Base-by-base conservation (phyloP, 768 basidiomycete genomes). In the Boletus bicolor region DNA sequence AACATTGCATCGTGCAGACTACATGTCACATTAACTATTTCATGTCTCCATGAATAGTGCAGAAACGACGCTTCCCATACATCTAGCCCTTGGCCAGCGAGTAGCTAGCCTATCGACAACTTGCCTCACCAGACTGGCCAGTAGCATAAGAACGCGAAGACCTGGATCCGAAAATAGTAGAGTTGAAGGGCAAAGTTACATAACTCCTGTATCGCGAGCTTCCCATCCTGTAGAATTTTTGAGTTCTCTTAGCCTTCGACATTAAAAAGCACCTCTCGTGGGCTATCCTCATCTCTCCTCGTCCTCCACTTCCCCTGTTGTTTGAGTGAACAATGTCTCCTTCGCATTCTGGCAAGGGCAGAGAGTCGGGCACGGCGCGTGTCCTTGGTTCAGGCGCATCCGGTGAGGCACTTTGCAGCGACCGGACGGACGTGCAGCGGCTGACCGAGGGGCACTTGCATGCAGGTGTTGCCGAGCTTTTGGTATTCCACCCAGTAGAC, bases 401-500 rank as follows among this genome's bases (percentile, higher is more conserved):
- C 62, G 96, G 96, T 93, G 49, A 43, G 50, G 35, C 24, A 10
- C 19, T 3, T 51, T 51, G 7, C 26, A 21, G 17, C 19, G 14
- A 3, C 19, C 15, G 1, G 21, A 28, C 19, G 24, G 19, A 5
- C 21, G 11, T 21, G 21, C 14, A 44, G 24, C 14, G 14, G 15
- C 39, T 58, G 34, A 65, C 44, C 26, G 10, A 51, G 7, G 0
- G 2, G 1, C 35, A 7, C 12, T 14, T 14, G 0, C 7, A 15
- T 53, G 17, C 59, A 96, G 95, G 95, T 68, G 79, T 99, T 65
- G 93, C 95, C 62, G 96, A 99, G 78, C 80, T 99, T 51, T 75
- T 97, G 62, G 84, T 98, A 19, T 97, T 98, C 77, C 94, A 97
- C 70, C 94, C 94, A 19, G 91, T 93, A 24, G 94, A 99, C 75